A percentile compares a stretch with the other conserved stretches of the same genome.
Evolutionary conservation across 2,329 filamentous ascomycete genomes (phyloP).

Genomic region (Colletotrichum sp.): DNA sequence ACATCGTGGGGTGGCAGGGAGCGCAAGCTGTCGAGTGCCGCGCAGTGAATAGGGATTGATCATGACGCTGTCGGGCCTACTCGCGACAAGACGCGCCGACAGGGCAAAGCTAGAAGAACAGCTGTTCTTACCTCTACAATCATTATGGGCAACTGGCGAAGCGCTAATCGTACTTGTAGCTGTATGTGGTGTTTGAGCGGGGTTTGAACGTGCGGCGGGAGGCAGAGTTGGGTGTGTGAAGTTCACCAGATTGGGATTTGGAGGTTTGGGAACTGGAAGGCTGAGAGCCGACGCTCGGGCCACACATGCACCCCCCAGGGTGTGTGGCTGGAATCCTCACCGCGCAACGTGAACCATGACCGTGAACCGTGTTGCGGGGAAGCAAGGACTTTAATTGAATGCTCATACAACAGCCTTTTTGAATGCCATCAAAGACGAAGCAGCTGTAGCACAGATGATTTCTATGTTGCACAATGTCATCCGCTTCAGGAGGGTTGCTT

Average conservation of each 20-base stretch:
- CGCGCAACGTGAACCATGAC: not conserved
- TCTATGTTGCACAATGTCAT: not conserved
- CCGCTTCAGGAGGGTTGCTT: not conserved
- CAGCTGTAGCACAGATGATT: not conserved
- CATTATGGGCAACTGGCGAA: slow-evolving; percentile 27
- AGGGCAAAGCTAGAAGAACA: not conserved
- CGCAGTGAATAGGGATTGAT: not conserved
- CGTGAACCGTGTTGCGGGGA: slow-evolving; percentile 20
- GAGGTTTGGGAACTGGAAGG: slow-evolving; percentile 21
- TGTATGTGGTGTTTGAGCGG: slow-evolving; percentile 1
- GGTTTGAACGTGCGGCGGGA: not conserved
- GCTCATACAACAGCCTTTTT: not conserved
- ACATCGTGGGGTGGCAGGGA: not conserved
- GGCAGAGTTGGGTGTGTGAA: slow-evolving; percentile 4
- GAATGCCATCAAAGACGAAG: not conserved
- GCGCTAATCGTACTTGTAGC: not conserved
- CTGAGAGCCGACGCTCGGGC: slow-evolving; percentile 17
- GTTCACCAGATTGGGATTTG: slow-evolving; percentile 20
- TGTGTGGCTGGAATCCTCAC: slow-evolving; percentile 19
- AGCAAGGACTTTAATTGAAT: slow-evolving; percentile 22
- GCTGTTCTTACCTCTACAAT: slow-evolving; percentile 32
- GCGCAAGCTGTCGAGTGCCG: not conserved
- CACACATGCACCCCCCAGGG: slow-evolving; percentile 1
- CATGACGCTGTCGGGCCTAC: not conserved
- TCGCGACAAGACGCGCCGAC: not conserved